A percentile compares a stretch with the other conserved stretches of the same genome.
These are phyloP conservation scores for Hygrophoropsis aurantiaca DNA, from an alignment of 768 basidiomycete genomes.

Conservation along the genomic window DNA sequence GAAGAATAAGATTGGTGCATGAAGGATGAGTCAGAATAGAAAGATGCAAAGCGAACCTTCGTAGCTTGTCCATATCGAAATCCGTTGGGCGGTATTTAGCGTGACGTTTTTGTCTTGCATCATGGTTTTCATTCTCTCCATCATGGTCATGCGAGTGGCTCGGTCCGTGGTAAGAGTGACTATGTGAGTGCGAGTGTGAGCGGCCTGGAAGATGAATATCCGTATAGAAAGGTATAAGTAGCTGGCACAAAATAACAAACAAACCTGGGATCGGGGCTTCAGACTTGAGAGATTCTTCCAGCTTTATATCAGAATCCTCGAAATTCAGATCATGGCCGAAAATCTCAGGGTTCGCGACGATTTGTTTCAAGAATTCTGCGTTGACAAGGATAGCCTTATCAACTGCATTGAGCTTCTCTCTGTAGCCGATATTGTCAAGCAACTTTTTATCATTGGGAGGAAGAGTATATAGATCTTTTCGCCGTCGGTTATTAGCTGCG, in stretches of 20 bases:
- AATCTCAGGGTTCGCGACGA: constrained; percentile 79
- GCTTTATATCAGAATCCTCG: constrained; percentile 21
- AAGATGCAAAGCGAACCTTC: constrained; percentile 36
- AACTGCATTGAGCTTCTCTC: constrained; percentile 73
- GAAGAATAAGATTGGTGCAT: too few species aligned
- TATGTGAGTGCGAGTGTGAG: constrained; percentile 33
- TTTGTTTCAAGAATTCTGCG: constrained; percentile 70
- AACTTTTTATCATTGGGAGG: constrained; percentile 68
- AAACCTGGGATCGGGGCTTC: constrained; percentile 16
- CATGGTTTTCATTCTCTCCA: not conserved
- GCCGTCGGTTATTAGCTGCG: constrained; percentile 59
- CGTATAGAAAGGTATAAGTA: constrained; percentile 15
- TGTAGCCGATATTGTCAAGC: constrained; percentile 69
- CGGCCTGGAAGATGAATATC: constrained; percentile 13
- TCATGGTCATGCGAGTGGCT: constrained; percentile 22
- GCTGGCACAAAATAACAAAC: constrained; percentile 18
- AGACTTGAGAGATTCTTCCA: constrained; percentile 11
- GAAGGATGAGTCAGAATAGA: too few species aligned
- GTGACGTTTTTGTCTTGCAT: constrained; percentile 13
- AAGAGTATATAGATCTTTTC: constrained; percentile 77
- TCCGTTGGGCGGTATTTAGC: constrained; percentile 54
- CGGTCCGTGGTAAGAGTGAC: constrained; percentile 35
- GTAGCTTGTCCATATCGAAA: constrained; percentile 84
- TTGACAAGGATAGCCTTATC: constrained; percentile 82
- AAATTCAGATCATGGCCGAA: constrained; percentile 54